These are phyloP conservation scores for Neoboletus brunneissimus DNA, from an alignment of 768 basidiomycete genomes.

Conservation along the genomic window DNA sequence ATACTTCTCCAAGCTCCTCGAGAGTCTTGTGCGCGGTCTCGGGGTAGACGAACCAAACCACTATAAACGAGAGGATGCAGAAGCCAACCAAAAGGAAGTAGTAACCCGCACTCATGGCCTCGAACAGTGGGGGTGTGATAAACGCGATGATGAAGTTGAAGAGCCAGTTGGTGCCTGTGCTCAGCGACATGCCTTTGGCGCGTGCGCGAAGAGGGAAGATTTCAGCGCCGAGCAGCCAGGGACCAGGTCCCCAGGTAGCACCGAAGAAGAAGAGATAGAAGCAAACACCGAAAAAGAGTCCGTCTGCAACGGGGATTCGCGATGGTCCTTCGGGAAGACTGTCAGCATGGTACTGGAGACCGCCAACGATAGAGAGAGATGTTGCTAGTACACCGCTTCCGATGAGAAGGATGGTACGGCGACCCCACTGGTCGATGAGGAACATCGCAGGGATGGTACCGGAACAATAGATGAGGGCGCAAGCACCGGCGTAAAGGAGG, in stretches of 20 bases:
- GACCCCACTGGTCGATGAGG: constrained; percentile 51
- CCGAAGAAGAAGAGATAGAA: constrained; percentile 61
- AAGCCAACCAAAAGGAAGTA: constrained; percentile 52
- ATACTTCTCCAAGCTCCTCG: constrained; percentile 49
- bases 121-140: constrained; percentile 58
- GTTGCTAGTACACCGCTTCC: constrained; percentile 44
- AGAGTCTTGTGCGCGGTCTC: constrained; percentile 48
- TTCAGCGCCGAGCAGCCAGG: constrained; percentile 53
- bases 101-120: constrained; percentile 44
- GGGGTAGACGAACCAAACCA: constrained; percentile 48
- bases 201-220: constrained; percentile 44
- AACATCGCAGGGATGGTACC: constrained; percentile 54
- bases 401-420: constrained; percentile 47
- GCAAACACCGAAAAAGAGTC: constrained; percentile 44
- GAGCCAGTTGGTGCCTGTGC: constrained; percentile 34
- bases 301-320: constrained; percentile 34
- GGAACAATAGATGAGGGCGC: constrained; percentile 46
- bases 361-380: constrained; percentile 50
- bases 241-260: constrained; percentile 54
- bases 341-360: constrained; percentile 46
- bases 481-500: constrained; percentile 45
- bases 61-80: constrained; percentile 41
- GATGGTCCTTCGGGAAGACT: constrained; percentile 35
- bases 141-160: constrained; percentile 44
- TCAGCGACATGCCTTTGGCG: constrained; percentile 39